Conservation (phyloP, 1,139 yeast genomes). For the Hyphopichia khmerensis region DNA sequence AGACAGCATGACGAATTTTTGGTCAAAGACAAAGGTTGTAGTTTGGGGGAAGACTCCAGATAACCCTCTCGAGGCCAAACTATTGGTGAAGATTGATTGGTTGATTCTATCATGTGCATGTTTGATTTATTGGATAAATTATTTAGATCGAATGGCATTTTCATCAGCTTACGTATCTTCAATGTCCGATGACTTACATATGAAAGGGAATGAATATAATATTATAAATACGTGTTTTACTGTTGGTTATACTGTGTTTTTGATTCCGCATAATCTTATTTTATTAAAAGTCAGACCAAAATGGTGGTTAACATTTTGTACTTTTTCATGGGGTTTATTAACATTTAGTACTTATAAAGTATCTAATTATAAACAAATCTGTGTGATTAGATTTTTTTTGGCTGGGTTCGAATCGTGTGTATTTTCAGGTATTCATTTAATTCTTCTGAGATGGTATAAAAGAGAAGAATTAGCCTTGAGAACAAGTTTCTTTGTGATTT, state of each 20-base stretch:
- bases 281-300: slow-evolving; percentile 52
- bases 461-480: slow-evolving; percentile 48
- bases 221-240: slow-evolving; percentile 55
- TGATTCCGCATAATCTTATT: slow-evolving; percentile 56
- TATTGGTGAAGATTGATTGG: slow-evolving; percentile 52
- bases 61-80: slow-evolving; percentile 37
- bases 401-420: slow-evolving; percentile 57
- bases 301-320: slow-evolving; percentile 55
- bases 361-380: slow-evolving; percentile 41
- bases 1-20: too few species aligned
- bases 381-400: slow-evolving; percentile 53
- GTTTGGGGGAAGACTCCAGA: slow-evolving; percentile 42
- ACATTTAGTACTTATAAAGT: slow-evolving; percentile 52
- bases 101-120: slow-evolving; percentile 56
- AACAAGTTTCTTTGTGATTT: slow-evolving; percentile 37
- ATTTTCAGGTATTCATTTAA: slow-evolving; percentile 52
- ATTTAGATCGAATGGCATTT: slow-evolving; percentile 47
- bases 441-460: slow-evolving; percentile 54
- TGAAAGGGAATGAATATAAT: slow-evolving; percentile 51
- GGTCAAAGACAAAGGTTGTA: background rate
- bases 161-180: slow-evolving; percentile 63
- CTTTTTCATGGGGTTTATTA: slow-evolving; percentile 54
- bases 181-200: slow-evolving; percentile 51
- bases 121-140: slow-evolving; percentile 52
- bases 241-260: slow-evolving; percentile 58